phyloP scores from a whole-genome alignment of 768 basidiomycete species.

The Phylloporus arenicola region DNA sequence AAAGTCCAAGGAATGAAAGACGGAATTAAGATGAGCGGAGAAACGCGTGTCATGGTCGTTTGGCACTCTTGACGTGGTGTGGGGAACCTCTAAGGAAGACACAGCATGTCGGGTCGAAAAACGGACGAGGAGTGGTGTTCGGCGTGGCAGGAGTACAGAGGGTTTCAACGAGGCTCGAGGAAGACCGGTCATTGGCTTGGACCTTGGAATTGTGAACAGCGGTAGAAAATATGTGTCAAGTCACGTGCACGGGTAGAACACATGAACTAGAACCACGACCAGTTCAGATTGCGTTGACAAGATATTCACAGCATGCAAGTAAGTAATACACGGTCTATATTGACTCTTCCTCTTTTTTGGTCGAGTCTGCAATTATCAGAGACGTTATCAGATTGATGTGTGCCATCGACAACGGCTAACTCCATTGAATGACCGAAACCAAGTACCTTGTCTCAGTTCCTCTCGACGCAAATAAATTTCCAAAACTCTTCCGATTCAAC shows the following conservation, averaged over 20 bases:
- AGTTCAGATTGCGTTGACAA: background rate
- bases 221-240: constrained; percentile 6
- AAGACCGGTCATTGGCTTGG: constrained; percentile 18
- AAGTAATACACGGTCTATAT: background rate
- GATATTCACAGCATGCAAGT: background rate
- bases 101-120: constrained; percentile 13
- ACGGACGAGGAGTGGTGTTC: constrained; percentile 10
- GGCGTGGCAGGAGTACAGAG: constrained; percentile 8
- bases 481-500: background rate
- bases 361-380: too few species aligned
- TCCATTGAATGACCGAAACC: background rate
- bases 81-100: constrained; percentile 1
- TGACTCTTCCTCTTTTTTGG: background rate
- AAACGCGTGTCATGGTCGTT: constrained; percentile 27
- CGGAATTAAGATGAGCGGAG: constrained; percentile 51
- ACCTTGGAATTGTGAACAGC: background rate
- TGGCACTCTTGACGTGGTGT: constrained; percentile 1
- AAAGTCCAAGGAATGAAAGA: constrained; percentile 66
- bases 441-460: background rate
- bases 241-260: constrained; percentile 16
- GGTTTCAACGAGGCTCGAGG: constrained; percentile 12
- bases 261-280: background rate
- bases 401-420: constrained; percentile 11
- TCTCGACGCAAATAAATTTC: background rate
- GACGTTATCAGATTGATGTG: constrained; percentile 1